phyloP scores from a whole-genome alignment of 2,329 filamentous ascomycete species.

The Aspergillus melleus region DNA sequence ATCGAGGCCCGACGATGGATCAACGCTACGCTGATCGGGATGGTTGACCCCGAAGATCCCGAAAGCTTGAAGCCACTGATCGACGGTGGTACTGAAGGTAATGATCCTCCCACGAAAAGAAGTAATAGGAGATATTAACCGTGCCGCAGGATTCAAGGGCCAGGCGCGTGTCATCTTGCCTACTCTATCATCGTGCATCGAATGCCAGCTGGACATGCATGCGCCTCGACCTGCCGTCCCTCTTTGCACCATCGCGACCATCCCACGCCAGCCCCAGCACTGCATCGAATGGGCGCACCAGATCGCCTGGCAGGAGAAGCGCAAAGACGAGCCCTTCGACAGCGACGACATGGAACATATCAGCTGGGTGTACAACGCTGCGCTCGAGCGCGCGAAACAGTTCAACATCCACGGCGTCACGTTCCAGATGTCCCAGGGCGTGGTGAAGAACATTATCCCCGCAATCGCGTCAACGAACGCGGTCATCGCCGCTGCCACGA shows the following conservation, averaged over 20 bases:
- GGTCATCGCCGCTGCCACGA: slow-evolving; percentile 91
- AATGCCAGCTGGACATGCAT: slow-evolving; percentile 98
- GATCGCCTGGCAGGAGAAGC: slow-evolving; percentile 90
- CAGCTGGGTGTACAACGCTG: slow-evolving; percentile 90
- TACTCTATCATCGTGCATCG: slow-evolving; percentile 91
- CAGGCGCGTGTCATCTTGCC: slow-evolving; percentile 91
- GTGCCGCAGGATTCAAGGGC: slow-evolving; percentile 77
- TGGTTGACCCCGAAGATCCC: slow-evolving; percentile 80
- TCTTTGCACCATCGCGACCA: slow-evolving; percentile 92
- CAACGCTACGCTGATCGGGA: slow-evolving; percentile 85
- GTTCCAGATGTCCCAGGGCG: slow-evolving; percentile 92
- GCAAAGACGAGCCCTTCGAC: slow-evolving; percentile 81
- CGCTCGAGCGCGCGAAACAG: slow-evolving; percentile 75
- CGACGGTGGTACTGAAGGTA: slow-evolving; percentile 91
- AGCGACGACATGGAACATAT: slow-evolving; percentile 97
- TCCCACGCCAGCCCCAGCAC: slow-evolving; percentile 94
- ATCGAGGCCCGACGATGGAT: slow-evolving; percentile 99
- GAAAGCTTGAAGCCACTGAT: slow-evolving; percentile 92
- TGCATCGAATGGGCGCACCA: slow-evolving; percentile 99
- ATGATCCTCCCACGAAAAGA: not conserved
- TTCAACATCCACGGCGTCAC: slow-evolving; percentile 92
- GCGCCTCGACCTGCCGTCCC: slow-evolving; percentile 96
- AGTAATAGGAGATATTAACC: slow-evolving; percentile 14
- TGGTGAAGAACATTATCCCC: slow-evolving; percentile 99
- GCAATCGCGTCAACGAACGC: slow-evolving; percentile 98